A percentile compares a stretch with the other conserved stretches of the same genome.
These are phyloP conservation scores for Malassezia cuniculi DNA, from an alignment of 1,284 basidiomycete species.

Conservation along the genomic window DNA sequence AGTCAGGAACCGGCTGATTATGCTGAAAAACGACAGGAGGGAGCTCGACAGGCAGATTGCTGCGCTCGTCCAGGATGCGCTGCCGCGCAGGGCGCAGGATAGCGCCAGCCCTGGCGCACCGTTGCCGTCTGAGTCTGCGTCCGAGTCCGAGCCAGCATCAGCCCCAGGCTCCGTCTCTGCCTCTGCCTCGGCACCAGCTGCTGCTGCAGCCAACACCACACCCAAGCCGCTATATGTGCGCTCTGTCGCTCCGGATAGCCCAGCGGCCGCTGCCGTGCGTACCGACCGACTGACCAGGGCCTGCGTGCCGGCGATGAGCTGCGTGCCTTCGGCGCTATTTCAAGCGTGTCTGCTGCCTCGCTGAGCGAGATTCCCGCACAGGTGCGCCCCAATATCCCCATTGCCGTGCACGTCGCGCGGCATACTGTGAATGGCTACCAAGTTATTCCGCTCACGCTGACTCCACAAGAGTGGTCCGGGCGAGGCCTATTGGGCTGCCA, in stretches of 20 bases:
- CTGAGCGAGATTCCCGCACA: neutral
- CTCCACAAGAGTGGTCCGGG: conserved; percentile 6
- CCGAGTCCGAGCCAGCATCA: too few species aligned
- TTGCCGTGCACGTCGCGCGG: conserved; percentile 1
- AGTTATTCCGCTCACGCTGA: neutral
- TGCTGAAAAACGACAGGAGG: conserved; percentile 7
- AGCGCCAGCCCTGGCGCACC: too few species aligned
- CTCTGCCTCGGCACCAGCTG: too few species aligned
- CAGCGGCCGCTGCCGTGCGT: conserved; percentile 2
- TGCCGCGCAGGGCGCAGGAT: too few species aligned
- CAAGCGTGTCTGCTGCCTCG: neutral
- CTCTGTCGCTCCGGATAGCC: conserved; percentile 5
- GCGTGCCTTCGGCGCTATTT: neutral
- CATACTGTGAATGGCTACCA: neutral
- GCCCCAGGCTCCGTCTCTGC: too few species aligned
- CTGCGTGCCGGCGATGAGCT: conserved; percentile 7
- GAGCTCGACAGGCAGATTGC: conserved; percentile 3
- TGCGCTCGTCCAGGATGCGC: conserved; percentile 1
- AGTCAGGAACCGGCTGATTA: conserved; percentile 3
- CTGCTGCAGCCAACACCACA: too few species aligned
- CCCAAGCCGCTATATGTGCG: too few species aligned
- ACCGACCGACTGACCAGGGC: conserved; percentile 3
- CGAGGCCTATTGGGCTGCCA: conserved; percentile 9
- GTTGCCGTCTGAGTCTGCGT: too few species aligned
- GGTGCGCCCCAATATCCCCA: conserved; percentile 2